phyloP scores from a whole-genome alignment of 345 rosid species.

The Syzygium oleosum region DNA sequence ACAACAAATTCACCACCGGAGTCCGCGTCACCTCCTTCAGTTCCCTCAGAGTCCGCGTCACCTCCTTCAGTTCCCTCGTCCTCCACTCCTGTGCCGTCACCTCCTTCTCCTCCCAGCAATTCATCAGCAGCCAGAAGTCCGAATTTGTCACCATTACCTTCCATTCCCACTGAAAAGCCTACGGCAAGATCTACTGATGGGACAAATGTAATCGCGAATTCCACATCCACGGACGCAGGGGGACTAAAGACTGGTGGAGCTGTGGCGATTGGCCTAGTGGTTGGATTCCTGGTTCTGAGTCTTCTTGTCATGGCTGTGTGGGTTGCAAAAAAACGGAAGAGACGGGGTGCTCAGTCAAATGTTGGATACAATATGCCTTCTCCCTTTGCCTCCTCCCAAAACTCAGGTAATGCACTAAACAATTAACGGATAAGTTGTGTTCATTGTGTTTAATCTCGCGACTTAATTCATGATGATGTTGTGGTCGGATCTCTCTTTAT shows the following conservation, averaged over 20 bases:
- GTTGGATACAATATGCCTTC: conserved; percentile 62
- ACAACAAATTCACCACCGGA: conserved; percentile 22
- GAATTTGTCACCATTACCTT: conserved; percentile 43
- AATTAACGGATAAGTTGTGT: background rate
- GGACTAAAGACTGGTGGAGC: conserved; percentile 49
- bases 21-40: conserved; percentile 32
- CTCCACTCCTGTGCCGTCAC: conserved; percentile 32
- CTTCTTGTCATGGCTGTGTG: conserved; percentile 67
- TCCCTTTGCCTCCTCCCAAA: conserved; percentile 74
- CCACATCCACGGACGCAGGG: conserved; percentile 23
- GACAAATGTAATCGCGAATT: conserved; percentile 20
- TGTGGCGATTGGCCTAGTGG: conserved; percentile 54
- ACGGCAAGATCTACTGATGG: conserved; percentile 50
- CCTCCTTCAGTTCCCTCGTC: conserved; percentile 50
- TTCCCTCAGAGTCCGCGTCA: conserved; percentile 10
- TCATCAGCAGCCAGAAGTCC: conserved; percentile 27
- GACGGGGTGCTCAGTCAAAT: conserved; percentile 32
- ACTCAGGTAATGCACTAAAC: conserved; percentile 53
- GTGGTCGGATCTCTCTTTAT: background rate
- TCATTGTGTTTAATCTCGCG: background rate
- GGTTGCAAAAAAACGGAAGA: conserved; percentile 51
- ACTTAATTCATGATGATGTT: background rate
- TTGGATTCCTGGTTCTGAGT: conserved; percentile 51
- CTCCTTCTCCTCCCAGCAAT: conserved; percentile 44
- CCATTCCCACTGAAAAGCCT: conserved; percentile 72